These are phyloP conservation scores for Violaceomyces palustris DNA, from an alignment of 1,284 basidiomycete genomes.

Conservation along the genomic window DNA sequence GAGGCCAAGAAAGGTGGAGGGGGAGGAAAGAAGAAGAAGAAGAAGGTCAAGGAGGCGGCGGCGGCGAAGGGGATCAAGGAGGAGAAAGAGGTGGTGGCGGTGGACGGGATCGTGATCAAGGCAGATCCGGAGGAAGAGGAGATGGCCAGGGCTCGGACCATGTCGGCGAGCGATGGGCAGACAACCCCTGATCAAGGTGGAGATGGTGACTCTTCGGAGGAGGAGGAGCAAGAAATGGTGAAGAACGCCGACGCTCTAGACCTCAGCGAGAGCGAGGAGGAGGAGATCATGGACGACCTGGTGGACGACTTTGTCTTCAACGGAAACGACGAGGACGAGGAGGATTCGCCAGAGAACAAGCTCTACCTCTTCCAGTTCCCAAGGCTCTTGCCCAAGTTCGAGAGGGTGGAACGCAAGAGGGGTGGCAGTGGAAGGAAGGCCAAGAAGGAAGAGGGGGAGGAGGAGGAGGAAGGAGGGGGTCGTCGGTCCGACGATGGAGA, in stretches of 20 bases:
- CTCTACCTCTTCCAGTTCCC: constrained; percentile 93
- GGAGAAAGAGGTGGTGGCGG: constrained; percentile 10
- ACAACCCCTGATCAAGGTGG: constrained; percentile 12
- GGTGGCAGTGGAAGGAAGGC: neutral
- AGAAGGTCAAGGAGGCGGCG: constrained; percentile 50
- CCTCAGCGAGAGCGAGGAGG: constrained; percentile 76
- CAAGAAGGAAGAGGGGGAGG: neutral
- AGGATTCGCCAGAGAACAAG: constrained; percentile 56
- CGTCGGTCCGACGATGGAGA: too few relatives aligned
- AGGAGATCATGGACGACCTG: constrained; percentile 78
- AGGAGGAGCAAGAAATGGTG: constrained; percentile 54
- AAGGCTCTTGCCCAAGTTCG: constrained; percentile 74
- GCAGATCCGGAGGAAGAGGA: constrained; percentile 24
- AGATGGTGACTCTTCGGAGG: too few relatives aligned
- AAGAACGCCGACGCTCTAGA: constrained; percentile 70
- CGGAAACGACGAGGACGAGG: constrained; percentile 29
- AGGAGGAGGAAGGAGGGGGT: neutral
- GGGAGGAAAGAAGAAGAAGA: constrained; percentile 36
- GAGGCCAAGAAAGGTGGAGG: too few relatives aligned
- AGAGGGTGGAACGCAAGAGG: too few relatives aligned
- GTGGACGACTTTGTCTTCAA: constrained; percentile 66
- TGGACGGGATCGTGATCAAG: constrained; percentile 18
- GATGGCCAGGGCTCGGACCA: constrained; percentile 2
- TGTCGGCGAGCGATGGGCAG: constrained; percentile 8
- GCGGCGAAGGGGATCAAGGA: constrained; percentile 15